Evolutionary conservation across 441 rosid genomes (phyloP).

Genomic region (Jatropha podagrica): DNA sequence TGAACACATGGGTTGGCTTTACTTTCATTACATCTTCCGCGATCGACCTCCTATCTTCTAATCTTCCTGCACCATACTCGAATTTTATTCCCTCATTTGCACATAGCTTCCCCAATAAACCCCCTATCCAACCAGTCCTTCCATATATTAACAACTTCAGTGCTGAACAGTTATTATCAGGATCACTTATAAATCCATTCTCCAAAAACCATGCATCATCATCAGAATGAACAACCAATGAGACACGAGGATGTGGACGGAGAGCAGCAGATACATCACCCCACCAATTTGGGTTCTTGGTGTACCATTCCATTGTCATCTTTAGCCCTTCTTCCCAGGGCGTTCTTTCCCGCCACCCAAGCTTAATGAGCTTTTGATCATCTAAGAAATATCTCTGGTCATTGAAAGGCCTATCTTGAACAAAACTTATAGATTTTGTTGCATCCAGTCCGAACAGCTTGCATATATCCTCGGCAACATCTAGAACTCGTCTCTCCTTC

Average conservation of each 20-base stretch:
- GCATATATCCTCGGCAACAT: slow-evolving; percentile 62
- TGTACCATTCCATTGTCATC: slow-evolving; percentile 61
- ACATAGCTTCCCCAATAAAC: slow-evolving; percentile 70
- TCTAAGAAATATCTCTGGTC: slow-evolving; percentile 65
- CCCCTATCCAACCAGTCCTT: slow-evolving; percentile 89
- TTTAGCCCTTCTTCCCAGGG: slow-evolving; percentile 57
- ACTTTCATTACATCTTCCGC: slow-evolving; percentile 57
- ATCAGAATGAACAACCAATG: slow-evolving; percentile 6
- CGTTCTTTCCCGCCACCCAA: slow-evolving; percentile 60
- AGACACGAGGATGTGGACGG: slow-evolving; percentile 42
- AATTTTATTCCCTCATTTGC: slow-evolving; percentile 66
- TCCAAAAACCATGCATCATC: slow-evolving; percentile 34
- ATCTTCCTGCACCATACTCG: slow-evolving; percentile 82
- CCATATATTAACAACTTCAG: slow-evolving; percentile 71
- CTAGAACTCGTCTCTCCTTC: slow-evolving; percentile 55
- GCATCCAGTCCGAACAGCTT: slow-evolving; percentile 42
- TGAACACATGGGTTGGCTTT: slow-evolving; percentile 82
- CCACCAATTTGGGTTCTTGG: slow-evolving; percentile 55
- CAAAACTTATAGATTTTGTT: slow-evolving; percentile 37
- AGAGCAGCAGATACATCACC: slow-evolving; percentile 65
- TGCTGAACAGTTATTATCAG: slow-evolving; percentile 20
- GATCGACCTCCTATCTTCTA: slow-evolving; percentile 63
- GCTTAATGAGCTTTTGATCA: slow-evolving; percentile 58
- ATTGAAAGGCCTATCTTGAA: slow-evolving; percentile 62
- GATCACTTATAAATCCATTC: background rate